phyloP scores from a whole-genome alignment of 1,284 basidiomycete species.

The Ceratobasidium papillatum region DNA sequence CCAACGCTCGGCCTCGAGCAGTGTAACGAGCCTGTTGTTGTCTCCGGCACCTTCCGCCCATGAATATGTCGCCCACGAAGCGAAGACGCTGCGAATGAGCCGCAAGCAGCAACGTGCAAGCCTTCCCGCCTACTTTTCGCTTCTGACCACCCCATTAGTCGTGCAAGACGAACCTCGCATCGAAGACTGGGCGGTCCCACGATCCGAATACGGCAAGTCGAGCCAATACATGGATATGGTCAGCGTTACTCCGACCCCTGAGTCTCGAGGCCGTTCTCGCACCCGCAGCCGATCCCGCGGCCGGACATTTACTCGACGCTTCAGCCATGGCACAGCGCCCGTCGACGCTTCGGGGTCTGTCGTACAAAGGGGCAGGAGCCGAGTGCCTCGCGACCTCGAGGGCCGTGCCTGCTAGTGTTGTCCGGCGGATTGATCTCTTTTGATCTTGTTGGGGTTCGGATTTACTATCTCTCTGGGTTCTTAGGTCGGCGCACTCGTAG shows the following conservation, averaged over 20 bases:
- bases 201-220: constrained; percentile 22
- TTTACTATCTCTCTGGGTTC: constrained; percentile 34
- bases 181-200: constrained; percentile 33
- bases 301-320: constrained; percentile 36
- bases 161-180: constrained; percentile 19
- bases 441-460: constrained; percentile 37
- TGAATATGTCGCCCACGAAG: constrained; percentile 16
- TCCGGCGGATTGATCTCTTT: constrained; percentile 20
- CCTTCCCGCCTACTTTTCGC: constrained; percentile 78
- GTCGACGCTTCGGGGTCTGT: constrained; percentile 11
- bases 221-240: constrained; percentile 1
- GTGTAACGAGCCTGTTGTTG: constrained; percentile 31
- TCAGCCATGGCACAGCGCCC: constrained; percentile 27
- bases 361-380: constrained; percentile 37
- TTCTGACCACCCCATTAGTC: constrained; percentile 54
- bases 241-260: constrained; percentile 35
- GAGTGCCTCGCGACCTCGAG: constrained; percentile 33
- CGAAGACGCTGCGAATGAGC: constrained; percentile 48
- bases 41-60: constrained; percentile 18
- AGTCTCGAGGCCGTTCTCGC: constrained; percentile 9
- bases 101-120: constrained; percentile 72
- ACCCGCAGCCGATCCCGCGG: constrained; percentile 33
- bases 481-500: constrained; percentile 28
- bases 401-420: constrained; percentile 29
- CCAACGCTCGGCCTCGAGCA: constrained; percentile 33